Evolutionary conservation across 1,284 basidiomycete species (phyloP), one percentile per base, ranked within the genome.

Genomic region (Austroboletus novae-zelandiae): DNA sequence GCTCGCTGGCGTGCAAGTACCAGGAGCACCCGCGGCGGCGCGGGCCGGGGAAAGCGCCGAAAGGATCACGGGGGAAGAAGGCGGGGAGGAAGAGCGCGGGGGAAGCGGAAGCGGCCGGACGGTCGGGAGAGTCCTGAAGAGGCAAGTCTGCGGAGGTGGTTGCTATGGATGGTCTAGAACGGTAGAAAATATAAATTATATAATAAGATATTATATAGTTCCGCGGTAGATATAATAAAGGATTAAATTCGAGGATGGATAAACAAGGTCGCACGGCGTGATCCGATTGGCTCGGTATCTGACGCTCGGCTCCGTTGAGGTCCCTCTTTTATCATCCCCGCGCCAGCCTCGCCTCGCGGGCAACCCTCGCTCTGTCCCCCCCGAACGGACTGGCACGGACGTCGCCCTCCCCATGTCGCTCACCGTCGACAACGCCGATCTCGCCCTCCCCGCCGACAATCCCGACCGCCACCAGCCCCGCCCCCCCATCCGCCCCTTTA

Each of bases 21-120:
- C 76, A 74, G 40, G 65, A 69, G 18, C 64, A 74, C 18, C 74
- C 76, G n/a, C 74, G 77, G 62, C 77, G 86, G 32, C 79, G 86
- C 43, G 86, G 86, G 7, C 85, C 84, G 53, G 86, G 85, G 23
- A 87, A 84, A 67, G 79, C 81, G 32, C 77, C 80, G 20, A 81
- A 80, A 61, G 78, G 71, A 2, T 61, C 61, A 41, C 59, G 63
- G 59, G 58, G 51, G 48, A 65, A 58, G 59, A 66, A 59, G 57
- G 45, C 52, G 43, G 58, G 59, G 53, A 57, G 55, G 48, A 66
- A 50, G 56, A 51, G 56, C 49, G 54, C 53, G 59, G 61, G 37
- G 44, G 59, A 53, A 37, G 47, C 59, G 62, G 67, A 65, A 39
- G 42, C 37, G 58, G 58, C 65, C 50, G 66, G 60, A 1, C 59